Percentiles rank a stretch among this genome's conserved stretches.
Evolutionary conservation across 305 asterid genomes (phyloP).

Genomic region (Plantago lanceolata): DNA sequence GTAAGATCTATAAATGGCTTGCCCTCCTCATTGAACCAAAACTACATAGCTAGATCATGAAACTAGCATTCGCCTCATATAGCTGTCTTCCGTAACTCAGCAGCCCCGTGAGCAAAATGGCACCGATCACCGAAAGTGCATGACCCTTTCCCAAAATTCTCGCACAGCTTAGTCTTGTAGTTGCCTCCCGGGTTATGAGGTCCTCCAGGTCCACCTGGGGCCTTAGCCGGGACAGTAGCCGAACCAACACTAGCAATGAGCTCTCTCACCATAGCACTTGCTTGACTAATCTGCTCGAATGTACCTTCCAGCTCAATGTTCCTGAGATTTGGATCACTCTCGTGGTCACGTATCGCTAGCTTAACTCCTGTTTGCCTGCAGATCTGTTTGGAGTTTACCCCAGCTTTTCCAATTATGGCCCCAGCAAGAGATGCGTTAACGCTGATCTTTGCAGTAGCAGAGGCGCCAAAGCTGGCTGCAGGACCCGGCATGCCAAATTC

Average conservation of each 20-base stretch:
- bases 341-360: slow-evolving; percentile 68
- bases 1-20: not conserved
- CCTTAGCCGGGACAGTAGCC: slow-evolving; percentile 36
- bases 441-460: slow-evolving; percentile 75
- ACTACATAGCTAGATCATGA: not conserved
- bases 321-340: slow-evolving; percentile 55
- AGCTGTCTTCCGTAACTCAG: slow-evolving; percentile 60
- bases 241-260: slow-evolving; percentile 52
- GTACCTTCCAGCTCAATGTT: slow-evolving; percentile 88
- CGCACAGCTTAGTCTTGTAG: slow-evolving; percentile 81
- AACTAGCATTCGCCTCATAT: slow-evolving; percentile 18
- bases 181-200: slow-evolving; percentile 40
- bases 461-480: slow-evolving; percentile 61
- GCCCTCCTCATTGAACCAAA: not conserved
- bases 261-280: slow-evolving; percentile 72
- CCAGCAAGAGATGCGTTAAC: slow-evolving; percentile 78
- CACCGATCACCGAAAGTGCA: slow-evolving; percentile 92
- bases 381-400: slow-evolving; percentile 84
- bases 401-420: slow-evolving; percentile 80
- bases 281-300: slow-evolving; percentile 67
- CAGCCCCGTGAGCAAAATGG: slow-evolving; percentile 84
- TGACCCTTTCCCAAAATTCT: slow-evolving; percentile 67
- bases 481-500: slow-evolving; percentile 49
- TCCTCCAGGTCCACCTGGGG: slow-evolving; percentile 36
- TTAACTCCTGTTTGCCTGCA: slow-evolving; percentile 78